phyloP scores from a whole-genome alignment of 805 yeast genomes.

The Metschnikowia reukaufii region DNA sequence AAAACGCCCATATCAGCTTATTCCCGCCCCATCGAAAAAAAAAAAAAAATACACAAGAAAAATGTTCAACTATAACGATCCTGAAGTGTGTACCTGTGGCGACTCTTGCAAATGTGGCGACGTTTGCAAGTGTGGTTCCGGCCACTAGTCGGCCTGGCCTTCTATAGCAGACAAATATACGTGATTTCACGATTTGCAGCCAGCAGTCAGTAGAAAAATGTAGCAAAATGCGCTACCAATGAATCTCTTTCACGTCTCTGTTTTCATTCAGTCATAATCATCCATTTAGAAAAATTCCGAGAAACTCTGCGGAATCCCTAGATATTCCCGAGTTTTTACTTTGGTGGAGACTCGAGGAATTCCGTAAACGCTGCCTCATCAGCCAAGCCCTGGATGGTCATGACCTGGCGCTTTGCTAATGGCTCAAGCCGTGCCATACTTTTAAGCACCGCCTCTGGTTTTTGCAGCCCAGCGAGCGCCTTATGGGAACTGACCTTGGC shows the following conservation, averaged over 20 bases:
- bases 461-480: conserved; percentile 19
- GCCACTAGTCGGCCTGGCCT: conserved; percentile 11
- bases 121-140: conserved; percentile 13
- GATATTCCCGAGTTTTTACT: too few relatives aligned
- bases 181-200: too few relatives aligned
- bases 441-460: conserved; percentile 22
- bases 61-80: conserved; percentile 17
- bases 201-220: too few relatives aligned
- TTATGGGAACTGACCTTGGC: conserved; percentile 20
- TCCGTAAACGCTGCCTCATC: conserved; percentile 13
- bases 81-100: conserved; percentile 15
- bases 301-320: too few relatives aligned
- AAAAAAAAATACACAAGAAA: not conserved
- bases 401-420: conserved; percentile 24
- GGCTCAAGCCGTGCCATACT: conserved; percentile 26
- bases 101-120: conserved; percentile 15
- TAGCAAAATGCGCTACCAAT: too few relatives aligned
- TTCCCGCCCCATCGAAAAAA: not conserved
- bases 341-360: conserved; percentile 6
- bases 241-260: too few relatives aligned
- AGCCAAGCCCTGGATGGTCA: conserved; percentile 17
- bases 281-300: too few relatives aligned
- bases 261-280: too few relatives aligned
- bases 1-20: not conserved
- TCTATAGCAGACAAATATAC: too few relatives aligned